These are phyloP conservation scores for Tylopilus rubrobrunneus DNA, from an alignment of 768 basidiomycete genomes.

Conservation along the genomic window DNA sequence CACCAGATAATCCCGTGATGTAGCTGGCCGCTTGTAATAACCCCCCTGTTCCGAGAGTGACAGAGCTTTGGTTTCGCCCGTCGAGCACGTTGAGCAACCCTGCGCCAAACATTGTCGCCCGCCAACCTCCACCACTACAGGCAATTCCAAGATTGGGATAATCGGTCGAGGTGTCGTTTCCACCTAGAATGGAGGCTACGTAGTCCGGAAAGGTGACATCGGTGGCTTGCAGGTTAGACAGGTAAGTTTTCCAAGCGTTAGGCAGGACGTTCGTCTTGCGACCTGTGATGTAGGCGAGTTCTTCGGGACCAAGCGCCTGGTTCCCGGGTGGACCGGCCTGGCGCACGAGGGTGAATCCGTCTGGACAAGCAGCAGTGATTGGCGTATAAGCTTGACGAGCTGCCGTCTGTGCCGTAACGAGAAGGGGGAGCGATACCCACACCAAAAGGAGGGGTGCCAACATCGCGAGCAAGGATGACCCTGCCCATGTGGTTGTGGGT, in stretches of 20 bases:
- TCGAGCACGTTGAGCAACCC: not conserved
- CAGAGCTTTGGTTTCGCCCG: no score
- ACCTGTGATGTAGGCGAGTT: not conserved
- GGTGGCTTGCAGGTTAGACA: not conserved
- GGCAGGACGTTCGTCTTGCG: not conserved
- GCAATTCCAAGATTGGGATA: not conserved
- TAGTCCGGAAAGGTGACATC: not conserved
- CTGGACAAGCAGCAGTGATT: not conserved
- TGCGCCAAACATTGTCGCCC: not conserved
- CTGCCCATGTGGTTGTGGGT: not conserved
- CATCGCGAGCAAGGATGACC: not conserved
- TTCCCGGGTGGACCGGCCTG: not conserved
- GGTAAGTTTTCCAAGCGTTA: not conserved
- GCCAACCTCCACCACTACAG: not conserved
- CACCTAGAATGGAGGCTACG: not conserved
- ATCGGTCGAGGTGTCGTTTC: not conserved
- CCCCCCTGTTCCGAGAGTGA: no score
- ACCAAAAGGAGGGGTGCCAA: not conserved
- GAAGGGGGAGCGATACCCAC: not conserved
- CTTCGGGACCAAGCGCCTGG: not conserved
- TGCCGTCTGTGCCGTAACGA: not conserved
- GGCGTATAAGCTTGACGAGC: not conserved
- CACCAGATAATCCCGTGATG: no score
- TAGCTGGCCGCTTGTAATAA: no score
- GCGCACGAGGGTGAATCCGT: not conserved